Evolutionary conservation across 768 basidiomycete genomes (phyloP).

Genomic region (Amanita jacksonii): DNA sequence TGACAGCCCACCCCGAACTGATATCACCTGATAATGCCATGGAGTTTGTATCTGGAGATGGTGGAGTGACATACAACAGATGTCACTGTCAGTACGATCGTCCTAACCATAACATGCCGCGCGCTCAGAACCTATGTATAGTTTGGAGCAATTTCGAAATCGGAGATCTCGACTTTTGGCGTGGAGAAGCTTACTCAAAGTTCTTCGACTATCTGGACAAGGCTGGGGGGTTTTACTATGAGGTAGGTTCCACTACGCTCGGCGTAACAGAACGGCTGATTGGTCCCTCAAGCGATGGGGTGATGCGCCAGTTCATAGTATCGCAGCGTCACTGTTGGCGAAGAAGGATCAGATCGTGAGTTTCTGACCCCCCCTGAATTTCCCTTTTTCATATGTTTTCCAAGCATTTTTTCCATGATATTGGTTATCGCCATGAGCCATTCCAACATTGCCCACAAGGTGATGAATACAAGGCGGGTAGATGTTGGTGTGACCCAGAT

Average conservation of each 20-base stretch:
- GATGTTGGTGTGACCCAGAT: constrained; percentile 74
- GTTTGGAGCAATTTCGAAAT: constrained; percentile 97
- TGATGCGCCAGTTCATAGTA: constrained; percentile 84
- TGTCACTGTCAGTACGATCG: constrained; percentile 50
- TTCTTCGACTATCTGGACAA: constrained; percentile 79
- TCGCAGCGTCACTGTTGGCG: constrained; percentile 85
- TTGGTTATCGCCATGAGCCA: constrained; percentile 87
- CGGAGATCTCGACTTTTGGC: constrained; percentile 75
- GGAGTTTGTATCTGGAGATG: constrained; percentile 72
- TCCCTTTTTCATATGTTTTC: constrained; percentile 1
- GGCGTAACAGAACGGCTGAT: constrained; percentile 2
- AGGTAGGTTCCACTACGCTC: constrained; percentile 27
- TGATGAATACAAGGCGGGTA: constrained; percentile 64
- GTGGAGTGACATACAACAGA: constrained; percentile 62
- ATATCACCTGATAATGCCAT: constrained; percentile 66
- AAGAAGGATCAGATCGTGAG: constrained; percentile 71
- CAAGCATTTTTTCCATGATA: constrained; percentile 87
- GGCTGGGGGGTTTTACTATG: constrained; percentile 84
- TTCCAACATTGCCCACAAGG: constrained; percentile 90
- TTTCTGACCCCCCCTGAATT: constrained; percentile 1
- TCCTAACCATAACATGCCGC: constrained; percentile 7
- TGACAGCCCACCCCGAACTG: constrained; percentile 47
- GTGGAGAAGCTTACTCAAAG: constrained; percentile 69
- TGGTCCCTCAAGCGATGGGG: constrained; percentile 69
- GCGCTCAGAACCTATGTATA: constrained; percentile 18